Evolutionary conservation across 176 grass and related monocot species (phyloP).

Genomic region (Stipa capillata): DNA sequence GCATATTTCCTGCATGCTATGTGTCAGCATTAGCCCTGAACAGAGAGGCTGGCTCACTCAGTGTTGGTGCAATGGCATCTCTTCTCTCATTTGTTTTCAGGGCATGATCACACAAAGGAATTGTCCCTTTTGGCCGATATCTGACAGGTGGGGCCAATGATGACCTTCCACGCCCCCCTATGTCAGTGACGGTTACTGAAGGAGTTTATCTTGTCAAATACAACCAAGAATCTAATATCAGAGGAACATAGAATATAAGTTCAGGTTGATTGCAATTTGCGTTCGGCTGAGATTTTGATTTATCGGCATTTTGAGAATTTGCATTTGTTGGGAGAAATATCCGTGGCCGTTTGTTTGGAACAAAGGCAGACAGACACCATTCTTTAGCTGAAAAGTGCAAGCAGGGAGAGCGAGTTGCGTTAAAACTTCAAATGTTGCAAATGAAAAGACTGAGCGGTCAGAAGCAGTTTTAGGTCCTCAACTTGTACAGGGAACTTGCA

Average conservation of each 20-base stretch:
- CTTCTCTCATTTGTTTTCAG: background rate
- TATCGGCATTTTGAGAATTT: background rate
- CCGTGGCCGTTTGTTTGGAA: background rate
- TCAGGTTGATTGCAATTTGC: background rate
- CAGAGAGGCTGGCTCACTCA: background rate
- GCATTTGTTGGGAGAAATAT: background rate
- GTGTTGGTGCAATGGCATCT: background rate
- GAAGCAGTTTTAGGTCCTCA: background rate
- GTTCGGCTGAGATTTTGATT: background rate
- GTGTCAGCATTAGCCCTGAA: background rate
- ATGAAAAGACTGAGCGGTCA: background rate
- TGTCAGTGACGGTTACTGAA: background rate
- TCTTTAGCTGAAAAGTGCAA: background rate
- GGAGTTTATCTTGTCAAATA: background rate
- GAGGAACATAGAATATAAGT: background rate
- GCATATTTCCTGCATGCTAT: background rate
- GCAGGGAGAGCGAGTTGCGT: background rate
- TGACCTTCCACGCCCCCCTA: background rate
- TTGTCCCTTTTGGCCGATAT: background rate
- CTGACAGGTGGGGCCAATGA: background rate
- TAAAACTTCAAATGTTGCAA: background rate
- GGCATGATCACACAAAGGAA: background rate
- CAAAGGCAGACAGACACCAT: background rate
- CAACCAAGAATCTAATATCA: background rate
- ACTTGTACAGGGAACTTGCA: slow-evolving; percentile 1